A percentile compares a stretch with the other conserved stretches of the same genome.
phyloP scores from a whole-genome alignment of 495 filamentous ascomycete genomes.

The Halenospora varia region DNA sequence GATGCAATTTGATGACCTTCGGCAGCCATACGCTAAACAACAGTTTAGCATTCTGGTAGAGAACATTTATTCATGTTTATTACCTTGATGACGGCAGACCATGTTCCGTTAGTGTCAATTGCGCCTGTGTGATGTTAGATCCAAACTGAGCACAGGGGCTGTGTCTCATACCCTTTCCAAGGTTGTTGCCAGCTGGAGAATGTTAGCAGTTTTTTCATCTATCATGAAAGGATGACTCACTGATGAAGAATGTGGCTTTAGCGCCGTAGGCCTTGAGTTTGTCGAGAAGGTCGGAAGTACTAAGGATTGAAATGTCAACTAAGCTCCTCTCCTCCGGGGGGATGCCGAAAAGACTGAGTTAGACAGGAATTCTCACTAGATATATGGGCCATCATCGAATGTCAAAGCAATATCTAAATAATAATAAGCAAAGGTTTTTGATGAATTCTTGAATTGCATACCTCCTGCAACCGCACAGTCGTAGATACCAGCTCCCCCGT shows the following conservation, averaged over 20 bases:
- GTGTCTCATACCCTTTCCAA: slow-evolving; percentile 26
- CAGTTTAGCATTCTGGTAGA: background rate
- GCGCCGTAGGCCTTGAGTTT: slow-evolving; percentile 63
- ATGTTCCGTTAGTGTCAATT: slow-evolving; percentile 18
- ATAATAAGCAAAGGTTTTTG: background rate
- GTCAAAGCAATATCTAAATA: slow-evolving; percentile 54
- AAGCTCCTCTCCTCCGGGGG: no score
- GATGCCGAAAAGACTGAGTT: no score
- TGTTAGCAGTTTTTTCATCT: no score
- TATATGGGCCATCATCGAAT: slow-evolving; percentile 67
- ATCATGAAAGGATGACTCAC: no score
- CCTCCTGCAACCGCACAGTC: slow-evolving; percentile 45
- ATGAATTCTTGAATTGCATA: background rate
- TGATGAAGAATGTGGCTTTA: background rate
- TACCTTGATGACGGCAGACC: slow-evolving; percentile 19
- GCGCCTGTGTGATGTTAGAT: background rate
- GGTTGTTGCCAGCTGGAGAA: slow-evolving; percentile 53
- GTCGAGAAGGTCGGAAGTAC: slow-evolving; percentile 59
- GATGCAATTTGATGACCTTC: slow-evolving; percentile 80
- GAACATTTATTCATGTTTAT: no score
- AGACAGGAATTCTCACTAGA: no score
- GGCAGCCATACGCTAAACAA: slow-evolving; percentile 53
- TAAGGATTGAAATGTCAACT: no score
- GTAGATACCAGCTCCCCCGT: slow-evolving; percentile 61
- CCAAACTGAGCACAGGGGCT: background rate